These are phyloP conservation scores for Kwoniella dejecticola DNA, from an alignment of 768 basidiomycete species.

Conservation along the genomic window DNA sequence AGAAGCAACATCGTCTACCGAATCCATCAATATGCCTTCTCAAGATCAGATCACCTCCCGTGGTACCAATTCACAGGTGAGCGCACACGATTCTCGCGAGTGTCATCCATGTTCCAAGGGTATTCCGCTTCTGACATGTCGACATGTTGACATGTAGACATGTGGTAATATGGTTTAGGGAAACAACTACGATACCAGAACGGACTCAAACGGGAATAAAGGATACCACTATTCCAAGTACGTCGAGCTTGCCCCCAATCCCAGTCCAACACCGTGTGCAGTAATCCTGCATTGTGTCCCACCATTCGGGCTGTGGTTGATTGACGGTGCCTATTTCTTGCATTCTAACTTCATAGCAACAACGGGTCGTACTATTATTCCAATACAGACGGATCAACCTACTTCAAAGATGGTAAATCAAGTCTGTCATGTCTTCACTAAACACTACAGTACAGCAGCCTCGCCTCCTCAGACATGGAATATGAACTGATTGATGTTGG, in stretches of 20 bases:
- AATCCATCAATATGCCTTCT: conserved; percentile 6
- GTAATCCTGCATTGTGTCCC: too few species aligned
- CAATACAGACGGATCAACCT: conserved; percentile 10
- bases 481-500: neutral
- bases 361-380: conserved; percentile 14
- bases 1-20: neutral
- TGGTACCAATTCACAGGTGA: conserved; percentile 7
- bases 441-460: neutral
- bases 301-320: neutral
- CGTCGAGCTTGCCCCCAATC: neutral
- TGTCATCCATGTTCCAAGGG: neutral
- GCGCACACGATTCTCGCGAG: too few species aligned
- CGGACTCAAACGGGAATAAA: conserved; percentile 1
- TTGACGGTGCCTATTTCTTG: too few species aligned
- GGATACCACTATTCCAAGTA: conserved; percentile 12
- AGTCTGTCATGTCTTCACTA: neutral
- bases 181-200: conserved; percentile 7
- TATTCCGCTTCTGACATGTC: neutral
- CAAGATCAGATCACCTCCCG: conserved; percentile 6
- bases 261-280: neutral
- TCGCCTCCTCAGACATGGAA: too few species aligned
- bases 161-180: neutral
- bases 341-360: neutral
- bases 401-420: conserved; percentile 6
- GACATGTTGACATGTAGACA: neutral